These are phyloP conservation scores for Neurospora hispaniola DNA, from an alignment of 495 filamentous ascomycete genomes.

Conservation along the genomic window DNA sequence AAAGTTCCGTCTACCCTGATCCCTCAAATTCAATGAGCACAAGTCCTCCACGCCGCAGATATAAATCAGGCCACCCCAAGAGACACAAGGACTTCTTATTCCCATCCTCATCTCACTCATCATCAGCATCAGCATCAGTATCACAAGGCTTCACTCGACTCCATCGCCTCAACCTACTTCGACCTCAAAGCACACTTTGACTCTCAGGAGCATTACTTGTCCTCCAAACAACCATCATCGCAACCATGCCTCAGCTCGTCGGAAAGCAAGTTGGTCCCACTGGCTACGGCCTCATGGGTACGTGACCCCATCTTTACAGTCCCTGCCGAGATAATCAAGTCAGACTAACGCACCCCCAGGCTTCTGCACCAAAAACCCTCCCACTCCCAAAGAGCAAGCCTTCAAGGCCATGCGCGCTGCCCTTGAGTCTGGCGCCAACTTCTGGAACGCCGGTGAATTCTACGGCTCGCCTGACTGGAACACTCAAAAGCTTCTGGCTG, in stretches of 20 bases:
- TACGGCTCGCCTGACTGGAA: constrained; percentile 63
- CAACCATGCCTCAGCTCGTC: constrained; percentile 30
- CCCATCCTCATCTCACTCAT: background rate
- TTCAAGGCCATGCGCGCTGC: constrained; percentile 58
- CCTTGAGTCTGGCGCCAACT: constrained; percentile 49
- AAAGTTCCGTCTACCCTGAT: background rate
- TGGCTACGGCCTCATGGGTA: constrained; percentile 45
- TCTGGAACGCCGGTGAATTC: constrained; percentile 74
- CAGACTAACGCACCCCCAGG: background rate
- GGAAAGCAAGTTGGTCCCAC: constrained; percentile 39
- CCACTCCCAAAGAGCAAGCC: constrained; percentile 17
- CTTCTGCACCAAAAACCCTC: background rate
- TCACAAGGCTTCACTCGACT: background rate
- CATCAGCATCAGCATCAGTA: background rate
- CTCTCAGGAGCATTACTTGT: background rate
- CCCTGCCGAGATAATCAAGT: background rate
- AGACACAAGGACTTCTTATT: background rate
- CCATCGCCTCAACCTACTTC: background rate
- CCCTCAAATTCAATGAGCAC: background rate
- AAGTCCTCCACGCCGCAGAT: background rate
- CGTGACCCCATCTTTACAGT: background rate
- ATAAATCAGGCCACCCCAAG: background rate
- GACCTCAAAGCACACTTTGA: background rate
- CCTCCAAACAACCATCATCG: background rate
- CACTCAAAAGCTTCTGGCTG: constrained; percentile 48